A percentile compares a stretch with the other conserved stretches of the same genome.
Evolutionary conservation across 1,284 basidiomycete species (phyloP).

Genomic region (Apiotrichum mycotoxinovorans): DNA sequence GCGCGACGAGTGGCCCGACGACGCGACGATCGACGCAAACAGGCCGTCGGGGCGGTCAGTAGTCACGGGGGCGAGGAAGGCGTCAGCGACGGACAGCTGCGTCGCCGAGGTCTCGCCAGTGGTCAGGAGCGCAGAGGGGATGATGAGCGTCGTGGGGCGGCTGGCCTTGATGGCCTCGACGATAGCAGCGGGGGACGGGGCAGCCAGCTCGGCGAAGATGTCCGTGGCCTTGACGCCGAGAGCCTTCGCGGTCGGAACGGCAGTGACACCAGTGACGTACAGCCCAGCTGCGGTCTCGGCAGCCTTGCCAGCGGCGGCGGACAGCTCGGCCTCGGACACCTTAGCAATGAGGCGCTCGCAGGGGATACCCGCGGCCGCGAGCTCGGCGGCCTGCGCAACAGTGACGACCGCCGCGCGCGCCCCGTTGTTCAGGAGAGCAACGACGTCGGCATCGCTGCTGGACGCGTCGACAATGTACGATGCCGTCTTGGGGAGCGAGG

Average conservation of each 20-base stretch:
- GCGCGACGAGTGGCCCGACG: constrained; percentile 66
- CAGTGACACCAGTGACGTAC: constrained; percentile 28
- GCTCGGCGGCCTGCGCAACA: constrained; percentile 61
- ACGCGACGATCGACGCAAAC: constrained; percentile 81
- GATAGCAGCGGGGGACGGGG: constrained; percentile 47
- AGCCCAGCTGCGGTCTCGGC: constrained; percentile 38
- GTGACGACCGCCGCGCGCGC: constrained; percentile 72
- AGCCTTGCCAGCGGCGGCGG: constrained; percentile 58
- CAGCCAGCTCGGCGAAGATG: constrained; percentile 59
- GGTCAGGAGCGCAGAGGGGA: constrained; percentile 70
- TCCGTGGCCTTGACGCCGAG: constrained; percentile 70
- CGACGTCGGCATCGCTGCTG: constrained; percentile 58
- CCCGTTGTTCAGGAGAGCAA: constrained; percentile 68
- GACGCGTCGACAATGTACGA: constrained; percentile 60
- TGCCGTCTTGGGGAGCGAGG: constrained; percentile 33
- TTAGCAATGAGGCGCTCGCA: constrained; percentile 68
- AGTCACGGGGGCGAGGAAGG: constrained; percentile 73
- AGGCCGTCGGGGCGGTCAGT: constrained; percentile 91
- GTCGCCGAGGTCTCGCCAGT: constrained; percentile 55
- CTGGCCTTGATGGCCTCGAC: constrained; percentile 61
- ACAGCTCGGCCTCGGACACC: constrained; percentile 68
- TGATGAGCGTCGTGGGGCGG: constrained; percentile 66
- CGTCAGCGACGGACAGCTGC: constrained; percentile 73
- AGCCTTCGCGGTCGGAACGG: constrained; percentile 60
- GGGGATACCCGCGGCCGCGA: constrained; percentile 56